These are phyloP conservation scores for Mycosarcoma mackinlayi DNA, from an alignment of 1,284 basidiomycete genomes.

Conservation along the genomic window DNA sequence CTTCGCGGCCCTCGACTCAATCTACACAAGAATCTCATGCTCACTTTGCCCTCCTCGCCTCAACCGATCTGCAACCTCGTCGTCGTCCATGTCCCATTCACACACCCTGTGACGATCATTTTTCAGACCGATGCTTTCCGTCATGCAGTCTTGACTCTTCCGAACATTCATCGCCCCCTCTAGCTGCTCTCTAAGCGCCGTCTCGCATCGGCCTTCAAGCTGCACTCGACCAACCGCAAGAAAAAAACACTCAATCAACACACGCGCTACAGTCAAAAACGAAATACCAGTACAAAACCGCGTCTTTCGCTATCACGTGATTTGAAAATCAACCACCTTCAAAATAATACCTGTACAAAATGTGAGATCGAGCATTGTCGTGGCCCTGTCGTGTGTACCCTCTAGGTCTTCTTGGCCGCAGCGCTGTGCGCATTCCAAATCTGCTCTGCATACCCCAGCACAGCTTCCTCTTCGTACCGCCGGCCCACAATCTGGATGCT, in stretches of 20 bases:
- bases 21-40: background rate
- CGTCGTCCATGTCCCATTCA: too few relatives aligned
- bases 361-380: constrained; percentile 7
- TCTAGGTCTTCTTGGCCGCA: constrained; percentile 8
- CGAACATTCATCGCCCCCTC: too few relatives aligned
- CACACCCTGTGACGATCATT: too few relatives aligned
- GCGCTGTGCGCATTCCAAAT: constrained; percentile 24
- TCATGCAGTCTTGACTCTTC: background rate
- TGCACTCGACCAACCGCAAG: too few relatives aligned
- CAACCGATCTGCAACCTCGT: too few relatives aligned
- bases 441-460: constrained; percentile 70
- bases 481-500: constrained; percentile 78
- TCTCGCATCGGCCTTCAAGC: constrained; percentile 1
- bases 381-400: background rate
- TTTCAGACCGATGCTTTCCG: too few relatives aligned
- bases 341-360: background rate
- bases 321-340: background rate
- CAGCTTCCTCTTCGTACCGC: constrained; percentile 79
- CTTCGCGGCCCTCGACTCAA: background rate
- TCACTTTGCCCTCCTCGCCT: background rate
- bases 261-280: constrained; percentile 11
- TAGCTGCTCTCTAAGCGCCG: background rate
- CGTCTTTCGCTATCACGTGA: constrained; percentile 18
- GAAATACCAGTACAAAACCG: constrained; percentile 1
- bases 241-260: constrained; percentile 19